Percentiles rank a stretch among this genome's conserved stretches.
Conservation (phyloP, 805 yeast species). For the Diddensiella caesifluorescens region DNA sequence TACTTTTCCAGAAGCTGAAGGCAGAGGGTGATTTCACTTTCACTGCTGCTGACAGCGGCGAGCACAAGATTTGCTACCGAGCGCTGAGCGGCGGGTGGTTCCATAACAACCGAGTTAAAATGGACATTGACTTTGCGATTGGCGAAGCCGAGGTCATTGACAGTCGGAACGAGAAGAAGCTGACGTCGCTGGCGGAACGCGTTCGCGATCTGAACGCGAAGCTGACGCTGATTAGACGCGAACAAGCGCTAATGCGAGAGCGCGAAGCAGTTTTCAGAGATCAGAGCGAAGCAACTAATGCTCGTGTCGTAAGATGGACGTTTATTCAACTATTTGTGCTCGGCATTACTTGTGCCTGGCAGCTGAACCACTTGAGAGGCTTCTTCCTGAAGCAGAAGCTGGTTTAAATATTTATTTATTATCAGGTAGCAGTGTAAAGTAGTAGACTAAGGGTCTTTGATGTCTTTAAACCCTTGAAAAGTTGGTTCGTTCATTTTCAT, state of each 20-base stretch:
- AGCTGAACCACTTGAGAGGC: constrained; percentile 67
- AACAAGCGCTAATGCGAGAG: constrained; percentile 55
- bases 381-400: constrained; percentile 87
- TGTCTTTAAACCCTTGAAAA: too few relatives aligned
- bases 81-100: constrained; percentile 58
- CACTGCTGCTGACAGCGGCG: constrained; percentile 79
- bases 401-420: constrained; percentile 38
- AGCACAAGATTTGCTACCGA: constrained; percentile 75
- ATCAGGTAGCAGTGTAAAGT: too few relatives aligned
- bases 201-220: constrained; percentile 53
- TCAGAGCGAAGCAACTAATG: constrained; percentile 68
- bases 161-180: constrained; percentile 51
- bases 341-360: constrained; percentile 66
- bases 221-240: constrained; percentile 53
- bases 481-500: too few relatives aligned
- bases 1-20: constrained; percentile 58
- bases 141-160: constrained; percentile 65
- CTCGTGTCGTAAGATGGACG: constrained; percentile 70
- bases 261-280: constrained; percentile 75
- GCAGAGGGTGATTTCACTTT: constrained; percentile 68
- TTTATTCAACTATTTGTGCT: constrained; percentile 64
- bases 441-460: too few relatives aligned
- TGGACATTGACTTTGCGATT: constrained; percentile 65
- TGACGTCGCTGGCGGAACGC: constrained; percentile 48
- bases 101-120: constrained; percentile 53